phyloP scores from a whole-genome alignment of 495 filamentous ascomycete species.

The Gamarada debralockiae region DNA sequence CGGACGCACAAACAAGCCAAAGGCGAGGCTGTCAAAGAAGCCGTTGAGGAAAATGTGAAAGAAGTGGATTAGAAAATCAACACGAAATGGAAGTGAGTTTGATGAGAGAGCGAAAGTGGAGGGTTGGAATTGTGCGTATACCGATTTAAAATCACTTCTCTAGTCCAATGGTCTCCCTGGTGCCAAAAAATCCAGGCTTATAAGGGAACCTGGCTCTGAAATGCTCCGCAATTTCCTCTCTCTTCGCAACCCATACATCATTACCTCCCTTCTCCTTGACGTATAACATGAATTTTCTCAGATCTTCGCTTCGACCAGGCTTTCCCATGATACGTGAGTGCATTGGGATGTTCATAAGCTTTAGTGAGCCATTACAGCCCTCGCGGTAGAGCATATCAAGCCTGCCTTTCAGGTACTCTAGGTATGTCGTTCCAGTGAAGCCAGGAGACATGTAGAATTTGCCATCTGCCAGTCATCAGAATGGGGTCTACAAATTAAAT shows the following conservation, averaged over 20 bases:
- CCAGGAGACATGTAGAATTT: constrained; percentile 17
- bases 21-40: neutral
- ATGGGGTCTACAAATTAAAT: neutral
- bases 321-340: constrained; percentile 11
- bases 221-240: constrained; percentile 19
- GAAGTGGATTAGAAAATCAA: too few species aligned
- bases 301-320: constrained; percentile 7
- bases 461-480: too few species aligned
- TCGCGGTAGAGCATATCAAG: constrained; percentile 19
- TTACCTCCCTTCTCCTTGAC: constrained; percentile 9
- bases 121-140: too few species aligned
- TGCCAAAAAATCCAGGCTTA: too few species aligned
- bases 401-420: constrained; percentile 13
- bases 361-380: constrained; percentile 11
- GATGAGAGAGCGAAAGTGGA: too few species aligned
- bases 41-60: neutral
- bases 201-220: too few species aligned
- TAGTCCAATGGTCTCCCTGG: too few species aligned
- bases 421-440: constrained; percentile 5
- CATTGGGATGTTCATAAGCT: constrained; percentile 15
- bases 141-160: too few species aligned
- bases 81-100: too few species aligned
- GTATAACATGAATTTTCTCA: constrained; percentile 18
- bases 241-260: constrained; percentile 19
- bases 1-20: constrained; percentile 5